Evolutionary conservation across 257 asterid genomes (phyloP), one percentile per base, ranked within the genome.

Genomic region (Mitragyna speciosa): DNA sequence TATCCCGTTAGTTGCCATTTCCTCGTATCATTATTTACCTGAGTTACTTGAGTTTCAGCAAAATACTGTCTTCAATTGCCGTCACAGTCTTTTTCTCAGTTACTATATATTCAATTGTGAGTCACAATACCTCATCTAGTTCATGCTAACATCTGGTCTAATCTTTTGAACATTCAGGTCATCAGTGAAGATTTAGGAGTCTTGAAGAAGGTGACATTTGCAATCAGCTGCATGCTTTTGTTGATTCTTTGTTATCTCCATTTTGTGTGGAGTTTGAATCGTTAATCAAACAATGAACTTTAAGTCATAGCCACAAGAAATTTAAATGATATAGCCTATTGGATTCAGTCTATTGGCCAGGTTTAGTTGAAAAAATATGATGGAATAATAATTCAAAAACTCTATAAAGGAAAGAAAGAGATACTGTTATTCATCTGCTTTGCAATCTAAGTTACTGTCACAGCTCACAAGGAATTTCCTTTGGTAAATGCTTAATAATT

Each of bases 151-250:
- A 6, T 52, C 61, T 76, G 54, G 48, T 76, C 79, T 26, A 68
- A 59, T 76, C 11, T 65, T 59, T 73, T 67, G 58, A 65, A 45
- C 61, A 61, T 85, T 83, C 97, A 95, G 99, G 97, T 92, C 77
- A 79, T 95, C 70, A 88, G 85, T 72, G 98, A 92, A 83, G 98
- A 95, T 89, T 80, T 95, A 75, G 98, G 96, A 43, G 88, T 95
- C 79, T 14, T 91, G 75, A 95, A 95, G 91, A 91, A 92, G 99
- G 99, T 93, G 87, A 74, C 54, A 43, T 58, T 24, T 30, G 47
- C 56, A 36, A 33, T 67, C 14, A 75, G 61, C 73, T 87, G 79
- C 81, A 78, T 82, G 73, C 61, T 39, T 41, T 59, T 52, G 33
- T 54, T 8, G 15, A 39, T 59, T 76, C 67, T 81, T 76, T 70